Conservation (phyloP, 768 basidiomycete species). For the Leccinellum luteum region DNA sequence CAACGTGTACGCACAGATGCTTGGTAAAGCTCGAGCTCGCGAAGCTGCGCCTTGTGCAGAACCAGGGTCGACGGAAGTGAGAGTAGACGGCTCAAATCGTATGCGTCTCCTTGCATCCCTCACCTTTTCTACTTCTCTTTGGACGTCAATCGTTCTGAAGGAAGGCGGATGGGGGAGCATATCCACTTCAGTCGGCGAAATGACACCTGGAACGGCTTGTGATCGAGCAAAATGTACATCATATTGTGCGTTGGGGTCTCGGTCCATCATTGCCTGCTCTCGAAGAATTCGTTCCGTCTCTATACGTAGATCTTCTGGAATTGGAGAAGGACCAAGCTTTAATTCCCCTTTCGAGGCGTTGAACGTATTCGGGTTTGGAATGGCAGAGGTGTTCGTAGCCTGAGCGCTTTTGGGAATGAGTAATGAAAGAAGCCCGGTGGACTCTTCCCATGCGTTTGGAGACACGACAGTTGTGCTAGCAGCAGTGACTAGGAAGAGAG, state of each 20-base stretch:
- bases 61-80: conserved; percentile 55
- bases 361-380: conserved; percentile 67
- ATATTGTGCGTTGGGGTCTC: conserved; percentile 64
- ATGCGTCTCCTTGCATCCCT: conserved; percentile 92
- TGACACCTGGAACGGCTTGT: conserved; percentile 49
- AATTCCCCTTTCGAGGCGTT: conserved; percentile 74
- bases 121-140: conserved; percentile 85
- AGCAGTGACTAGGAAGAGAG: conserved; percentile 55
- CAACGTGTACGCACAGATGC: conserved; percentile 92
- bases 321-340: conserved; percentile 81
- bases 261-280: conserved; percentile 77
- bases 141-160: conserved; percentile 85
- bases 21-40: conserved; percentile 73
- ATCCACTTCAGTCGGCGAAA: conserved; percentile 67
- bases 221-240: conserved; percentile 58
- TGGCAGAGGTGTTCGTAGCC: conserved; percentile 29
- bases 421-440: conserved; percentile 78
- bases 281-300: conserved; percentile 79
- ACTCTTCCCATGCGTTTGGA: conserved; percentile 76
- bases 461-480: conserved; percentile 64
- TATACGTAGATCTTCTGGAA: conserved; percentile 73
- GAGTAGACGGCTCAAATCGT: conserved; percentile 72
- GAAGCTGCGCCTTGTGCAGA: conserved; percentile 54
- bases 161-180: conserved; percentile 76
- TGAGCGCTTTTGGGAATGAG: conserved; percentile 65